Conservation (phyloP, 306 rosid species). For the Canavalia ensiformis region DNA sequence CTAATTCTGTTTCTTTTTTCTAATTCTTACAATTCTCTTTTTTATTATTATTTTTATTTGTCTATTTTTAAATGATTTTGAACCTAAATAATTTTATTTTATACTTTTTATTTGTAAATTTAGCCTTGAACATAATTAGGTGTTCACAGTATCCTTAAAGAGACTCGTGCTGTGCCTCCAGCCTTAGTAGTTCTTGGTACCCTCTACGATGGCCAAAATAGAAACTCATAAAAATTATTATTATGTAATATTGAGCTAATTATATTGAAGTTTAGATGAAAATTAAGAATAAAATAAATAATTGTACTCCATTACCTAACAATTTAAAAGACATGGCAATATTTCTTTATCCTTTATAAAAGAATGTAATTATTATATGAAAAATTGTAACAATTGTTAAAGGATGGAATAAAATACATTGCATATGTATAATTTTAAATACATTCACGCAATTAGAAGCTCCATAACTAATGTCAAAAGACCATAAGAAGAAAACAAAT, state of each 20-base stretch:
- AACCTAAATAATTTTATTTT: no score
- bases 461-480: no score
- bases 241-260: background rate
- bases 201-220: constrained; percentile 60
- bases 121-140: no score
- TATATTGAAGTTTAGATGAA: background rate
- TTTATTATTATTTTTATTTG: no score
- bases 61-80: no score
- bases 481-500: no score
- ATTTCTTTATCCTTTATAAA: background rate
- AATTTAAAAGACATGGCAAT: background rate
- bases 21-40: no score
- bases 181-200: constrained; percentile 74
- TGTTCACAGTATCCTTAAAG: constrained; percentile 61
- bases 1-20: no score
- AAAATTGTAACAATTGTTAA: background rate
- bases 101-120: no score
- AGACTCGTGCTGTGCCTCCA: constrained; percentile 73
- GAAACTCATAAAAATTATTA: background rate
- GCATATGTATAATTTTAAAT: no score
- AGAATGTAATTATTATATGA: background rate
- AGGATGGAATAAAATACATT: no score
- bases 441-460: no score
- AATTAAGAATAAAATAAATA: background rate
- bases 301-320: background rate